Evolutionary conservation across 176 grass and related monocot species (phyloP).

Genomic region (barley (Hordeum vulgare)): DNA sequence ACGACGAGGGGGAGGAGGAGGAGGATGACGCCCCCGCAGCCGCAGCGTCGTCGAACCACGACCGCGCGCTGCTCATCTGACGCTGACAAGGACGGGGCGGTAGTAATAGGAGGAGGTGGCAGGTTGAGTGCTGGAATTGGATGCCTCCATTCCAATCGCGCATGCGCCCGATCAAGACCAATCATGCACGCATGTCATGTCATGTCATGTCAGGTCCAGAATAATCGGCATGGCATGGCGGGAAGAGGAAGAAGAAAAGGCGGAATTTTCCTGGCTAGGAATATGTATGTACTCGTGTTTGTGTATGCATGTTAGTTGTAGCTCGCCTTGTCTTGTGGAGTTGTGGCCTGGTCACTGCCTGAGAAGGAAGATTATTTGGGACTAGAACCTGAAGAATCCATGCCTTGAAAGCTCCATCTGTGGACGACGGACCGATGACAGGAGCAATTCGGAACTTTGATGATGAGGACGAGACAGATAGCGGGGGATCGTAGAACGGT

Average conservation of each 20-base stretch:
- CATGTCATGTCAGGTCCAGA: conserved; percentile 1
- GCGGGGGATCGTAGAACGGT: background rate
- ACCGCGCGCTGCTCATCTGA: conserved; percentile 47
- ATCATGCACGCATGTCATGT: conserved; percentile 9
- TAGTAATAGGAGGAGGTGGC: background rate
- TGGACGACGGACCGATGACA: background rate
- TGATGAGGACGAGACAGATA: background rate
- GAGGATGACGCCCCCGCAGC: background rate
- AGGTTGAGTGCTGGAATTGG: conserved; percentile 33
- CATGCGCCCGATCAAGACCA: background rate
- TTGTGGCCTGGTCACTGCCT: background rate
- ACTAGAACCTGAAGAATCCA: conserved; percentile 52
- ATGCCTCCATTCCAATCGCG: background rate
- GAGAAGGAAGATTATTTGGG: background rate
- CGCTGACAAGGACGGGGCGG: background rate
- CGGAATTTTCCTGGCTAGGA: conserved; percentile 4
- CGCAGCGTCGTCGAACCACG: conserved; percentile 10
- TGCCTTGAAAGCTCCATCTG: conserved; percentile 44
- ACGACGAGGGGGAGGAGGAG: background rate
- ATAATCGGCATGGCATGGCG: background rate
- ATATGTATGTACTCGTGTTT: background rate
- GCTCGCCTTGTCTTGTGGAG: background rate
- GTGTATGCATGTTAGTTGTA: background rate
- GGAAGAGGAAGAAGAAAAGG: background rate
- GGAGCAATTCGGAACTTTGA: background rate